Evolutionary conservation across 352 stramenopile genomes (phyloP).

Genomic region (Globisporangium parvum): DNA sequence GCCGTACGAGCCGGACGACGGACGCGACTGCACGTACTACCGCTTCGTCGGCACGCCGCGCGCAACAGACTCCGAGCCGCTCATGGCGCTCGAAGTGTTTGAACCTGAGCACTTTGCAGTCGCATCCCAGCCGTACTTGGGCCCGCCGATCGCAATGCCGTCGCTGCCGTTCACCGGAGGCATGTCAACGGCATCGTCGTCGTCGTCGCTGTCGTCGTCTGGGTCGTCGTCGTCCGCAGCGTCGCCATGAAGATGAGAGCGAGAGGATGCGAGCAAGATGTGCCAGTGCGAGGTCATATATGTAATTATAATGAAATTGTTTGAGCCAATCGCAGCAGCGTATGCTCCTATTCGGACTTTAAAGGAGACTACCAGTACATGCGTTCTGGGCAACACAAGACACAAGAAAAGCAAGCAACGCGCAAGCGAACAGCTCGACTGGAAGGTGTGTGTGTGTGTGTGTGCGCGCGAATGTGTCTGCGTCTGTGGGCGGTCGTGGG

Average conservation of each 20-base stretch:
- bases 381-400: neutral
- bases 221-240: neutral
- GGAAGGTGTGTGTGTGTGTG: neutral
- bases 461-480: neutral
- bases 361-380: neutral
- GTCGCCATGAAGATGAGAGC: neutral
- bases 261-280: too few relatives aligned
- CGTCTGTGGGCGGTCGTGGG: too few relatives aligned
- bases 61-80: neutral
- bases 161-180: too few relatives aligned
- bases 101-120: conserved; percentile 53
- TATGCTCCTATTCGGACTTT: too few relatives aligned
- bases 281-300: too few relatives aligned
- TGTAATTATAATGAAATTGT: too few relatives aligned
- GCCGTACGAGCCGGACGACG: conserved; percentile 64
- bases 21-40: conserved; percentile 74
- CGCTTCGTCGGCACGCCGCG: conserved; percentile 29
- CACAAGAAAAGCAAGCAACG: neutral
- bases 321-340: too few relatives aligned
- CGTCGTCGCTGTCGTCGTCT: conserved; percentile 9
- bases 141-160: conserved; percentile 22
- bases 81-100: conserved; percentile 42
- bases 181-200: conserved; percentile 1
- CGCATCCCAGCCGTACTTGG: conserved; percentile 36
- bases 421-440: neutral